Conservation (phyloP, 768 basidiomycete species). For the Dictyophora rubrovolvata region DNA sequence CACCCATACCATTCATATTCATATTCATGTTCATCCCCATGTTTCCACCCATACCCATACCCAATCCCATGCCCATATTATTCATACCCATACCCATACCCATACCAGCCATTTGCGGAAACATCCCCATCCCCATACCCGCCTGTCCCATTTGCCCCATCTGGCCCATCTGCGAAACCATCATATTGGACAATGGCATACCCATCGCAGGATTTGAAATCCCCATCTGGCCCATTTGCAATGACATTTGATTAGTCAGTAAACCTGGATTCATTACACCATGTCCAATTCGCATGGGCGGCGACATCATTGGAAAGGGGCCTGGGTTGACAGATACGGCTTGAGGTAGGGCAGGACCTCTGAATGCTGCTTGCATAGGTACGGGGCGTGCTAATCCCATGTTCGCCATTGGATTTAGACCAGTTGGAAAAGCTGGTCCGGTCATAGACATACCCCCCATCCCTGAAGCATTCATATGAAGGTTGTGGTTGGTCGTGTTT, state of each 20-base stretch:
- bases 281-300: constrained; percentile 8
- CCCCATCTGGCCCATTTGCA: constrained; percentile 8
- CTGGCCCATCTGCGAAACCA: constrained; percentile 18
- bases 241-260: constrained; percentile 14
- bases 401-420: background rate
- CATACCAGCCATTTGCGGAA: constrained; percentile 31
- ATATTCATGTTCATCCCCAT: constrained; percentile 22
- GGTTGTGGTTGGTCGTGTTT: constrained; percentile 19
- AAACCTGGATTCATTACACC: constrained; percentile 5
- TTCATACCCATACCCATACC: constrained; percentile 24
- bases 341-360: background rate
- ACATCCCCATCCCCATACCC: constrained; percentile 17
- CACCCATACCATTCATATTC: constrained; percentile 18
- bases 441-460: constrained; percentile 5
- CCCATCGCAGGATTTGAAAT: no score
- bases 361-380: background rate
- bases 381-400: background rate
- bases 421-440: constrained; percentile 2
- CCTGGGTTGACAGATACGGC: background rate
- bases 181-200: constrained; percentile 9
- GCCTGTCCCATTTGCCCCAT: background rate
- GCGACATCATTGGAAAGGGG: constrained; percentile 6
- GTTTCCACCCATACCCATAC: constrained; percentile 8
- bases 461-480: constrained; percentile 4
- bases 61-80: constrained; percentile 20